phyloP scores from a whole-genome alignment of 2,329 filamentous ascomycete genomes.

The Colletotrichum kahawae region DNA sequence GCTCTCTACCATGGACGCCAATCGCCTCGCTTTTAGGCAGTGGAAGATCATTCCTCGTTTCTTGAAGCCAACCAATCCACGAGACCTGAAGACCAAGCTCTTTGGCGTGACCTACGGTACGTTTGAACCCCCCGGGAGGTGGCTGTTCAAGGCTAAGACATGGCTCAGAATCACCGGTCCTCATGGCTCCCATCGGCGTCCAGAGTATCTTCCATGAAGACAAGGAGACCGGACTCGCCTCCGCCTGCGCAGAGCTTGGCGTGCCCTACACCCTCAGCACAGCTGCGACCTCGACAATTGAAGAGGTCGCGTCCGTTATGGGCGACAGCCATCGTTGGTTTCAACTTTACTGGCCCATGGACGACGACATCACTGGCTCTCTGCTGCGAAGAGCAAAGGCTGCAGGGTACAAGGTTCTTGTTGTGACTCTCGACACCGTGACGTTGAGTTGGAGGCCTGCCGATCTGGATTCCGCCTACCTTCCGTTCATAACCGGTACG shows the following conservation, averaged over 20 bases:
- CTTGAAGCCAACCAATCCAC: slow-evolving; percentile 45
- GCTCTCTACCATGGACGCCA: slow-evolving; percentile 64
- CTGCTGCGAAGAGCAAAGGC: slow-evolving; percentile 66
- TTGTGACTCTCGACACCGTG: slow-evolving; percentile 78
- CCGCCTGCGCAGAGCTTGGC: slow-evolving; percentile 62
- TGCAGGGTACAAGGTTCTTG: slow-evolving; percentile 67
- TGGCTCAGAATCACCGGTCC: slow-evolving; percentile 49
- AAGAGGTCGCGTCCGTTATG: slow-evolving; percentile 67
- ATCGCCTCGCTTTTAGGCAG: slow-evolving; percentile 60
- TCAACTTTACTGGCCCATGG: slow-evolving; percentile 76
- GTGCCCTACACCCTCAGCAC: slow-evolving; percentile 74
- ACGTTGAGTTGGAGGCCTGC: slow-evolving; percentile 71
- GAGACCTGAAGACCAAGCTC: slow-evolving; percentile 56
- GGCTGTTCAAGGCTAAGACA: background rate
- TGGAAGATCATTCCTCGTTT: slow-evolving; percentile 58
- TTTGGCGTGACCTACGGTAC: slow-evolving; percentile 55
- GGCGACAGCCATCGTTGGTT: slow-evolving; percentile 68
- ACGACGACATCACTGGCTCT: slow-evolving; percentile 68
- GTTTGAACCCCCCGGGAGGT: background rate
- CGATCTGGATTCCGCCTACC: slow-evolving; percentile 68
- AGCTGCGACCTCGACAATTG: slow-evolving; percentile 66
- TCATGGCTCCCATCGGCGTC: slow-evolving; percentile 74
- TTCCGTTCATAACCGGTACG: slow-evolving; percentile 63
- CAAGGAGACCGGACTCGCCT: slow-evolving; percentile 67
- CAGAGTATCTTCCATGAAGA: slow-evolving; percentile 71